A percentile compares a stretch with the other conserved stretches of the same genome.
Conservation (phyloP, 495 filamentous ascomycete species). For the Aspergillus cavernicola region DNA sequence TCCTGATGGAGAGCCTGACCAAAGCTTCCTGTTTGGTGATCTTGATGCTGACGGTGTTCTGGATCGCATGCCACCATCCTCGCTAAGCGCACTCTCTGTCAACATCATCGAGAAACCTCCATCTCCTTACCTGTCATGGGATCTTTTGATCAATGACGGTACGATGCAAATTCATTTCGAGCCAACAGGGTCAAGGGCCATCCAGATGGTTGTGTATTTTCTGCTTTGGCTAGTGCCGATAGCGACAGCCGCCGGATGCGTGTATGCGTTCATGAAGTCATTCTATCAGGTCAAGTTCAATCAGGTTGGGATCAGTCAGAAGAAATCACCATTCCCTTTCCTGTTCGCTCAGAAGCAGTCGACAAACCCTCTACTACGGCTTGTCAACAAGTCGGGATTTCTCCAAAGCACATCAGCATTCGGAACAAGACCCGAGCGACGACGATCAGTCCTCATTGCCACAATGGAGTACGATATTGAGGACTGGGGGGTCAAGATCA, state of each 20-base stretch:
- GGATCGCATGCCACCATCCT: conserved; percentile 61
- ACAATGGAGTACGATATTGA: conserved; percentile 75
- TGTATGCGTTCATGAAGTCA: conserved; percentile 59
- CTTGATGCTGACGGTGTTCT: conserved; percentile 58
- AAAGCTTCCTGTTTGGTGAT: conserved; percentile 56
- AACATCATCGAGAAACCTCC: conserved; percentile 59
- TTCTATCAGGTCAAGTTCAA: conserved; percentile 74
- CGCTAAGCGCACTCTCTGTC: conserved; percentile 51
- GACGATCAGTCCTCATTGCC: conserved; percentile 59
- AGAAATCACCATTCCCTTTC: conserved; percentile 40
- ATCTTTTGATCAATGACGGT: conserved; percentile 54
- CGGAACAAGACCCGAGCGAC: conserved; percentile 39
- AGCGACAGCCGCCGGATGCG: conserved; percentile 43
- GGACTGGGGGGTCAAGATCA: conserved; percentile 69
- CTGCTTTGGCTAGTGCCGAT: conserved; percentile 56
- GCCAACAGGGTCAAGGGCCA: conserved; percentile 50
- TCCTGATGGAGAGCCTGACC: conserved; percentile 59
- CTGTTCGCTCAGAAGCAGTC: conserved; percentile 31
- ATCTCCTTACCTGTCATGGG: conserved; percentile 54
- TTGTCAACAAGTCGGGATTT: conserved; percentile 43
- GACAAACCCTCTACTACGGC: conserved; percentile 27
- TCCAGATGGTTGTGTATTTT: conserved; percentile 57
- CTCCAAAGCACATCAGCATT: conserved; percentile 44
- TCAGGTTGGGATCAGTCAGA: conserved; percentile 56
- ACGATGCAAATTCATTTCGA: conserved; percentile 48